Evolutionary conservation across 106 monocot genomes (phyloP).

Genomic region (Amphibolis antarctica): DNA sequence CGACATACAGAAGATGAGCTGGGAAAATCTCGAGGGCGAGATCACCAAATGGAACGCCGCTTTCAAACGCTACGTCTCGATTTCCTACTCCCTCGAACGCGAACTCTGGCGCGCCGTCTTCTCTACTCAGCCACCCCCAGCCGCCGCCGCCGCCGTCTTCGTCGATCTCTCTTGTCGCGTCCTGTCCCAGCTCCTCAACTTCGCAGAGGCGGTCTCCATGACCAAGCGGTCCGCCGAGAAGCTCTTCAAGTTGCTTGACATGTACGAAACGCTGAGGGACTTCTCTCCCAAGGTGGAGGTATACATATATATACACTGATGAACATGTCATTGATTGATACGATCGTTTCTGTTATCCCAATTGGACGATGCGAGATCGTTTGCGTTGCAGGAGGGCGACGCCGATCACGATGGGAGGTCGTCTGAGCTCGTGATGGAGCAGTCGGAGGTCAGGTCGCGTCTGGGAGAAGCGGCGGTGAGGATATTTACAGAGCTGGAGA

Average conservation of each 20-base stretch:
- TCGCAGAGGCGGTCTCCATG: conserved; percentile 17
- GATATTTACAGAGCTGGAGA: conserved; percentile 29
- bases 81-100: conserved; percentile 17
- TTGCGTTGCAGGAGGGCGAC: not conserved
- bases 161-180: not conserved
- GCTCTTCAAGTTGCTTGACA: conserved; percentile 15
- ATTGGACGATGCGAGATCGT: too few species aligned
- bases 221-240: conserved; percentile 21
- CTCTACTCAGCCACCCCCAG: conserved; percentile 5
- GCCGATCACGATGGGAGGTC: not conserved
- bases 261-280: conserved; percentile 15
- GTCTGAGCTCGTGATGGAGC: conserved; percentile 2
- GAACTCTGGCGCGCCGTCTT: conserved; percentile 24
- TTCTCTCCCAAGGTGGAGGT: conserved; percentile 10
- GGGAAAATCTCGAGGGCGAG: conserved; percentile 27
- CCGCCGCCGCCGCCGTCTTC: conserved; percentile 14
- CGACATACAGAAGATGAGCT: conserved; percentile 40
- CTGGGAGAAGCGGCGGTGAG: conserved; percentile 30
- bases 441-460: conserved; percentile 4
- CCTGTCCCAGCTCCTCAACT: conserved; percentile 8
- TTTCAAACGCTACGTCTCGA: conserved; percentile 7
- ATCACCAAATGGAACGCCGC: conserved; percentile 23
- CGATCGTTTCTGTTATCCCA: too few species aligned
- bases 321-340: too few species aligned
- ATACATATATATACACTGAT: too few species aligned